Evolutionary conservation across 2,329 filamentous ascomycete genomes (phyloP), one percentile per base, ranked within the genome.

Genomic region (Aspergillus novofumigatus): DNA sequence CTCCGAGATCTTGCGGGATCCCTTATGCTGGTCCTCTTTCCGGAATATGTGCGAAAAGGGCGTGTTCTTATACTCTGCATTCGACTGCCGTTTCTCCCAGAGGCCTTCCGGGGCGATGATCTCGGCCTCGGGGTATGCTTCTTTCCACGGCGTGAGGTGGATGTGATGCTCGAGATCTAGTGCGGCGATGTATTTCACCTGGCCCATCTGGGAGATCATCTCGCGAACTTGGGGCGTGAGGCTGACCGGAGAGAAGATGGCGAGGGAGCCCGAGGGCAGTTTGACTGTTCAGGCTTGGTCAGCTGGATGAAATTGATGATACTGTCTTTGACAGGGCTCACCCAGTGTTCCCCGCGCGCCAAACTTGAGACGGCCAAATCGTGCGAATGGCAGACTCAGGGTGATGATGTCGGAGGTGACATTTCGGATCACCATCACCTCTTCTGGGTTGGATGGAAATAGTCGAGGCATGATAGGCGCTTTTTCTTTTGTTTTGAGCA

Each of bases 111-210:
- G 89, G 1, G 87, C 93, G 66, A 97, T 83, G 50, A 99, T 81
- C 66, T 87, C 86, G 32, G 93, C 92, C 45, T 82, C 73, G 0
- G 93, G 92, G 72, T 85, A 97, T 26, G 85, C 89, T 51, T 83
- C 78, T 67, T 89, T 86, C 93, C 94, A 99, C 51, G 90, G 81
- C 0, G 89, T 88, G 54, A 99, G 73, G 79, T 94, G 95, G 72
- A 99, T 91, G 81, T 99, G 94, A 75, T 99, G 94, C 78, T 99
- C 92, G 53, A 90, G 82, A 73, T 99, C 94, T 1, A 89, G 85
- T 0, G 94, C 93, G 26, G 93, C 81, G 63, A 99, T 87, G 80
- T 97, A 97, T 64, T 83, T 84, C 52, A 97, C 85, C 51, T 87
- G 86, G 60, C 86, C 86, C 56, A 91, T 78, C 35, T 78, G 72